Evolutionary conservation across 345 rosid species (phyloP).

Genomic region (Orychophragmus violaceus): DNA sequence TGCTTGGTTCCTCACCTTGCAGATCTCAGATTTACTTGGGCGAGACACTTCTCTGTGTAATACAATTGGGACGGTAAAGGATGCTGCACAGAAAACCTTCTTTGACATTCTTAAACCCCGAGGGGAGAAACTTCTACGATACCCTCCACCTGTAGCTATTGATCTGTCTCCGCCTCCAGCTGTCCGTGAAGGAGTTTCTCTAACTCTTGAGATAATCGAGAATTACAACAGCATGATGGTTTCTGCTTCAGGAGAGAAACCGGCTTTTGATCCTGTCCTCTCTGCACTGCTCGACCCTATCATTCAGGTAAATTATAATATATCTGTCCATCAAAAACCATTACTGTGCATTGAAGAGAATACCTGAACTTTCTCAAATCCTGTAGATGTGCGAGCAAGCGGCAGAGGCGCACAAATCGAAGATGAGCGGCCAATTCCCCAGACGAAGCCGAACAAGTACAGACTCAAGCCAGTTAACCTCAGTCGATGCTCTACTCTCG

Average conservation of each 20-base stretch:
- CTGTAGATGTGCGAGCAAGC: constrained; percentile 96
- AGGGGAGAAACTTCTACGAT: constrained; percentile 90
- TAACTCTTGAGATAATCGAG: constrained; percentile 85
- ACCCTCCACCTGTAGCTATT: constrained; percentile 89
- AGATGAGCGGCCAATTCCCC: constrained; percentile 48
- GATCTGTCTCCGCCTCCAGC: constrained; percentile 97
- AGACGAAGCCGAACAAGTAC: constrained; percentile 67
- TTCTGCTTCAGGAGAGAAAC: constrained; percentile 55
- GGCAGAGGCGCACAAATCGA: constrained; percentile 89
- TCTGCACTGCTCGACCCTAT: constrained; percentile 91
- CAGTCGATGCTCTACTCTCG: constrained; percentile 91
- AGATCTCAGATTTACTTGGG: constrained; percentile 93
- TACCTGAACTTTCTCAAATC: constrained; percentile 1
- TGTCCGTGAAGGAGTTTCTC: constrained; percentile 85
- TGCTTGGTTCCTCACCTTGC: constrained; percentile 12
- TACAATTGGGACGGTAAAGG: constrained; percentile 78
- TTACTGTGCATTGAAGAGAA: constrained; percentile 3
- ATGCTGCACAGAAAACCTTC: constrained; percentile 92
- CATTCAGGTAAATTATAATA: constrained; percentile 52
- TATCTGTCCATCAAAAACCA: neutral
- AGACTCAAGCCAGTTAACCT: constrained; percentile 53
- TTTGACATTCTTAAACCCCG: constrained; percentile 82
- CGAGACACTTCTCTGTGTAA: constrained; percentile 79
- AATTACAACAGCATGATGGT: constrained; percentile 82
- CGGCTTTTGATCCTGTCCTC: constrained; percentile 71